Evolutionary conservation across 2,329 filamentous ascomycete genomes (phyloP).

Genomic region (Colletotrichum nymphaeae): DNA sequence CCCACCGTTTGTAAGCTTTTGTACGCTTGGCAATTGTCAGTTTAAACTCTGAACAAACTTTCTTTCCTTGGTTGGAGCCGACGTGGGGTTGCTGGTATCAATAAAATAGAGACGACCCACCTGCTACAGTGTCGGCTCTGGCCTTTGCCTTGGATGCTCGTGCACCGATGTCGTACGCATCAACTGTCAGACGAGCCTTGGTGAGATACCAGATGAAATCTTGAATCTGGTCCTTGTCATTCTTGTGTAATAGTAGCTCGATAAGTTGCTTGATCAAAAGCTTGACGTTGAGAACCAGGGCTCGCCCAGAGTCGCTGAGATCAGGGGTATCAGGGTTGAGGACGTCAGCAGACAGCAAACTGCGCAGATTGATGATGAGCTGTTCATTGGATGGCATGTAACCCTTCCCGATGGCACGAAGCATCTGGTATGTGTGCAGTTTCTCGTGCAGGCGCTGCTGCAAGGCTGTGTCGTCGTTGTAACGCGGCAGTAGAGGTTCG

Average conservation of each 20-base stretch:
- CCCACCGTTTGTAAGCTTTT: constrained; percentile 86
- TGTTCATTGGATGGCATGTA: constrained; percentile 96
- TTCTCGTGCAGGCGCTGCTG: constrained; percentile 87
- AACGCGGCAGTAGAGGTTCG: constrained; percentile 84
- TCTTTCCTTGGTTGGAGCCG: not conserved
- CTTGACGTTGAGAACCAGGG: constrained; percentile 77
- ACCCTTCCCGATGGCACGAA: constrained; percentile 82
- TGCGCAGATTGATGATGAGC: constrained; percentile 80
- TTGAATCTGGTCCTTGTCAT: constrained; percentile 85
- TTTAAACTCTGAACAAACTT: constrained; percentile 3
- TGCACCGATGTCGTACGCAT: constrained; percentile 71
- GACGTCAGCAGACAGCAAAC: constrained; percentile 80
- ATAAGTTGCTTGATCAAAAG: constrained; percentile 84
- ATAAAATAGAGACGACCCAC: constrained; percentile 52
- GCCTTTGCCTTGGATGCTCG: constrained; percentile 72
- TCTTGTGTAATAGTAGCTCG: constrained; percentile 85
- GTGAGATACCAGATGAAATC: constrained; percentile 89
- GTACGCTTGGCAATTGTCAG: constrained; percentile 67
- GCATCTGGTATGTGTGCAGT: constrained; percentile 93
- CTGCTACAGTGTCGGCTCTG: constrained; percentile 78
- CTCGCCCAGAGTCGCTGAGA: constrained; percentile 81
- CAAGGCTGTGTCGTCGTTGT: constrained; percentile 82
- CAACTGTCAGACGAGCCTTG: constrained; percentile 77
- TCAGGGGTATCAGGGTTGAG: constrained; percentile 79
- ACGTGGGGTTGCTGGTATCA: not conserved